Base-by-base conservation (phyloP, 352 stramenopile genomes). In the Saprolegnia diclina region DNA sequence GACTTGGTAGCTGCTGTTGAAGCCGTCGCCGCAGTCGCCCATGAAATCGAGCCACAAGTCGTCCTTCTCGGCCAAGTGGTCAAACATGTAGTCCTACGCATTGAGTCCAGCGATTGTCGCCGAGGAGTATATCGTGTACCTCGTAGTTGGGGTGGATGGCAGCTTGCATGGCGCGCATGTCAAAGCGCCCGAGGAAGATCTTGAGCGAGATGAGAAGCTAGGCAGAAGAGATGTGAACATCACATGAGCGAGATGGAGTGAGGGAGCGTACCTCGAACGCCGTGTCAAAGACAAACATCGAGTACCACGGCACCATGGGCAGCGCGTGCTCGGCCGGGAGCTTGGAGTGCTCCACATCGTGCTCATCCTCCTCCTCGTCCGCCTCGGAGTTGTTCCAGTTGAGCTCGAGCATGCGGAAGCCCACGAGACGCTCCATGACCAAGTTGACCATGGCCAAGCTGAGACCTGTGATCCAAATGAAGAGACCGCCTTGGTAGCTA, bases 21-120 rank as follows among this genome's bases (percentile, higher is more conserved):
- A 97, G 4, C 92, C 92, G 63, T 98, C 92, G 4, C 92, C 92
- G 37, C 88, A 97, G 69, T 97, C 92, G 14, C 89, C 91, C 80
- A 97, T 96, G 46, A 97, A 98, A 67, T 98, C 92, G 29, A 98
- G 82, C 92, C 92, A 98, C n/a, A 94, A 66, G 6, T 94, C 83
- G 56, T 96, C 77, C 6, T 82, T 81, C 1, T 79, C 55, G 11
- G 89, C 78, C 21, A 93, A 79, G 65, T 94, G 87, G n/a, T 93
- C 83, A 72, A 94, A 94, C 9, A 84, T 65, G 38, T 92, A 92
- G 44, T 90, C 82, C 24, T 88, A 62, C 21, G 19, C 14, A 10
- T 35, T 35, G 29, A 5, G 19, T 35, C 26, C 19, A 19, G 35
- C 1, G 2, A 48, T 26, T 3, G 19, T 40, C 26, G 62, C 40